These are phyloP conservation scores for Prunus davidiana DNA, from an alignment of 306 rosid genomes.

Conservation along the genomic window DNA sequence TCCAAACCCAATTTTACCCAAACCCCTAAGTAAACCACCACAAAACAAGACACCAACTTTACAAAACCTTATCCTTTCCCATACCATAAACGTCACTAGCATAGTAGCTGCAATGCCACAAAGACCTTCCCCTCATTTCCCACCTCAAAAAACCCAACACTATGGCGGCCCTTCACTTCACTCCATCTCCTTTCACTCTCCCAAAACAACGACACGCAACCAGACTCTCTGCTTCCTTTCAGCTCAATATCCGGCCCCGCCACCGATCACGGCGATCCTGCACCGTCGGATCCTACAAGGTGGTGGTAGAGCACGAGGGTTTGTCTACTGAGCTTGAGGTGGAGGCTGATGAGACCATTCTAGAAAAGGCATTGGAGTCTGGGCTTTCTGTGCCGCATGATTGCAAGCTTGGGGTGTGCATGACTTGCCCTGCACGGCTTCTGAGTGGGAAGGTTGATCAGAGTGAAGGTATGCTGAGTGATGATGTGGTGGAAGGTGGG, in stretches of 20 bases:
- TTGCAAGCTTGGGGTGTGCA: constrained; percentile 97
- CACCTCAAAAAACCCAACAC: constrained; percentile 11
- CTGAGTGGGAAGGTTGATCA: constrained; percentile 78
- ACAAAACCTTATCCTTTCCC: constrained; percentile 42
- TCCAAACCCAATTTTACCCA: background rate
- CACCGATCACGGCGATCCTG: constrained; percentile 21
- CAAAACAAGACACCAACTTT: background rate
- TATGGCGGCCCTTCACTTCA: constrained; percentile 66
- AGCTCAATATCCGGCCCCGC: constrained; percentile 23
- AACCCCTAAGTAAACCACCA: background rate
- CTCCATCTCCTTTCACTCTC: constrained; percentile 38
- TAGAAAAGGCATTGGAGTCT: constrained; percentile 66
- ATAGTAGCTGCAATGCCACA: background rate
- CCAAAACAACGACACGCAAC: constrained; percentile 36
- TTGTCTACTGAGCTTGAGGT: constrained; percentile 53
- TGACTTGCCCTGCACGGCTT: constrained; percentile 97
- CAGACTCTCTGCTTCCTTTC: constrained; percentile 29
- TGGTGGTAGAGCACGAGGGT: constrained; percentile 78
- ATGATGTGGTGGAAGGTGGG: constrained; percentile 90
- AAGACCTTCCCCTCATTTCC: constrained; percentile 7
- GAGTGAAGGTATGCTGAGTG: constrained; percentile 97
- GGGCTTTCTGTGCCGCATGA: constrained; percentile 82
- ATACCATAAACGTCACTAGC: constrained; percentile 18
- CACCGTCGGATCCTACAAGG: constrained; percentile 60
- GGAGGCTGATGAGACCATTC: constrained; percentile 53